These are phyloP conservation scores for Talaromyces proteolyticus DNA, from an alignment of 495 filamentous ascomycete genomes.

Conservation along the genomic window DNA sequence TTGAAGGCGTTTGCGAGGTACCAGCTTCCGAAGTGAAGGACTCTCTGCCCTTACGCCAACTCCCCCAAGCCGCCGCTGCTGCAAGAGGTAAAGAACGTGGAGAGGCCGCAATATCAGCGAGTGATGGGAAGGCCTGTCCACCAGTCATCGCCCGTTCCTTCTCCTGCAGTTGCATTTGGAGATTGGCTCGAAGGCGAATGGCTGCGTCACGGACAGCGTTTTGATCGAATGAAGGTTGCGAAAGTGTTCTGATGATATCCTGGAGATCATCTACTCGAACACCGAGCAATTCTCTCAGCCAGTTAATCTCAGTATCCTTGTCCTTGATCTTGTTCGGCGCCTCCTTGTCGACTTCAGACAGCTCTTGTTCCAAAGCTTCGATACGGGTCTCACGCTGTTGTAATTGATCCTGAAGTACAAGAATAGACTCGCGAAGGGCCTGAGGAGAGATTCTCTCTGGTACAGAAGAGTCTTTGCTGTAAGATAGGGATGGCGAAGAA, in stretches of 20 bases:
- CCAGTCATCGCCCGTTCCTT: slow-evolving; percentile 61
- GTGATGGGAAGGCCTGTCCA: slow-evolving; percentile 41
- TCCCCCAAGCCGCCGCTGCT: slow-evolving; percentile 78
- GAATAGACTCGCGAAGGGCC: slow-evolving; percentile 89
- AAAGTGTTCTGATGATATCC: slow-evolving; percentile 80
- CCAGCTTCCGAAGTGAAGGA: slow-evolving; percentile 31
- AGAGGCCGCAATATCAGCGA: slow-evolving; percentile 62
- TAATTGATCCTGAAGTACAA: slow-evolving; percentile 92
- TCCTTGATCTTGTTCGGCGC: slow-evolving; percentile 77
- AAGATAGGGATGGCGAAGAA: slow-evolving; percentile 38
- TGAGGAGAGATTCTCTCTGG: slow-evolving; percentile 89
- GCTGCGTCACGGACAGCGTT: slow-evolving; percentile 79
- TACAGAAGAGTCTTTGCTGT: slow-evolving; percentile 40
- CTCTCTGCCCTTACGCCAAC: slow-evolving; percentile 64
- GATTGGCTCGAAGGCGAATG: slow-evolving; percentile 85
- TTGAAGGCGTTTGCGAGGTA: slow-evolving; percentile 53
- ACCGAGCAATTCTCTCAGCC: slow-evolving; percentile 89
- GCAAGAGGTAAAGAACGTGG: slow-evolving; percentile 78
- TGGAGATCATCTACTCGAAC: slow-evolving; percentile 86
- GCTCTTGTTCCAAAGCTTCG: slow-evolving; percentile 73
- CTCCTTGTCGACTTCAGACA: slow-evolving; percentile 61
- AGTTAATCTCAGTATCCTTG: slow-evolving; percentile 86
- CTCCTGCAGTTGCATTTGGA: slow-evolving; percentile 97
- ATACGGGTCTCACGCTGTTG: slow-evolving; percentile 87
- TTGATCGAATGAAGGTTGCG: slow-evolving; percentile 65